Base-by-base conservation (phyloP, 1,284 basidiomycete species). In the Leccinum variabile region DNA sequence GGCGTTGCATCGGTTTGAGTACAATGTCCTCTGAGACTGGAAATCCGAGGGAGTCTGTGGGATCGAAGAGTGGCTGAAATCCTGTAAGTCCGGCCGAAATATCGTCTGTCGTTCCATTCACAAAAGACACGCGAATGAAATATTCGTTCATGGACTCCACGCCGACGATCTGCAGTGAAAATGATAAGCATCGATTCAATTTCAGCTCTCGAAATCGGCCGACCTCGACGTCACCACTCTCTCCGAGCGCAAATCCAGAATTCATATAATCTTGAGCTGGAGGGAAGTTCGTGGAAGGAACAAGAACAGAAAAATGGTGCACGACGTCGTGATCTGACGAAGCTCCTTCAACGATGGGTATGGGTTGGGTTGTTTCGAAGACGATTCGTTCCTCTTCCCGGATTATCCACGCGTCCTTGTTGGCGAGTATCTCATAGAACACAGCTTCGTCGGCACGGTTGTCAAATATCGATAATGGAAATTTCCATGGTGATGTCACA, bases 281-380 rank as follows among this genome's bases (percentile, higher is more conserved):
- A 16, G 66, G 66, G 25, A 65, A 64, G 54, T 68, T 67, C 14
- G 65, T 67, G 18, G 63, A 62, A 11, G 66, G 66, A 39, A 67
- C 58, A 5, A 67, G 53, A 25, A 67, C 18, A 8, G 46, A 18
- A 44, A 67, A 69, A 13, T 54, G 54, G 33, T 66, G 49, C 1
- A 56, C 50, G 39, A 68, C 33, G 13, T 53, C 67, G 5, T 5
- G 46, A 32, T 18, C 44, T n/a, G 18, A 5, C 37, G 18, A 41
- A 32, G 37, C 18, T 11, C 14, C 62, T 41, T 32, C 44, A 3
- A 6, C 22, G n/a, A 63, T 2, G 14, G 14, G 25, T 33, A 59
- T 59, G 25, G 10, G 22, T 39, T 56, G 62, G 3, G 46, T 62
- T 6, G 67, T 61, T 49, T 68, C 67, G 5, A 68, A 68, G 7